Evolutionary conservation across 768 basidiomycete genomes (phyloP), one percentile per base, ranked within the genome.

Genomic region (Cystobasidium ongulense): DNA sequence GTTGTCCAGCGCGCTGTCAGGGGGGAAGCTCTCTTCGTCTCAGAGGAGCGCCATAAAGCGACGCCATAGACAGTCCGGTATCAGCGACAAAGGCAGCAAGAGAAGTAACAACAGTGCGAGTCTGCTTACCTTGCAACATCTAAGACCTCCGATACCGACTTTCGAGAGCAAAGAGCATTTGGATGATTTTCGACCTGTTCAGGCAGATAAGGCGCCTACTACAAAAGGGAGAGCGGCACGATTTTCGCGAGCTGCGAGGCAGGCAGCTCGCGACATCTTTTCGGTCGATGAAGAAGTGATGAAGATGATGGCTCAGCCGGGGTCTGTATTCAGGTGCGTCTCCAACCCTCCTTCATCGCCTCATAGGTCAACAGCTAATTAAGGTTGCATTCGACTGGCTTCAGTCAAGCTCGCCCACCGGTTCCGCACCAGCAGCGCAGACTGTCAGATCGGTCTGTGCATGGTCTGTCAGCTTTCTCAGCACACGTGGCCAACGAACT

Each of bases 11-110:
- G 15, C 46, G 21, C 65, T 33, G 35, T 27, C 59, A 31, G 59
- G 57, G 18, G 52, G 25, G 33, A 71, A 54, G 2, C 7, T 25
- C 11, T 33, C 25, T 3, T 41, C 73, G 1, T 52, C 46, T 27
- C 63, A 64, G 39, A 29, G 8, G 29, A 39, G 65, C 31, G 35
- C 27, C 2, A 33, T 36, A 29, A 74, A 74, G 53, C n/a, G 74
- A 21, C 33, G 74, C 29, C 74, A 75, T 63, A 4, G 74, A 35
- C 33, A 62, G 23, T 31, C 71, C 11, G 74, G 74, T 21, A 33
- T 72, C 21, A 72, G 71, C 23, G 74, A 75, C 38, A 71, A 66
- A 72, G 74, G 74, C 57, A 72, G 71, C 33, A 75, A 75, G 59
- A 36, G 74, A 38, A 72, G 71, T 33, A 62, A 72, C 33, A 75